Evolutionary conservation across 83 land plant species (phyloP), one percentile per base, ranked within the genome.

Genomic region (Thuja plicata): DNA sequence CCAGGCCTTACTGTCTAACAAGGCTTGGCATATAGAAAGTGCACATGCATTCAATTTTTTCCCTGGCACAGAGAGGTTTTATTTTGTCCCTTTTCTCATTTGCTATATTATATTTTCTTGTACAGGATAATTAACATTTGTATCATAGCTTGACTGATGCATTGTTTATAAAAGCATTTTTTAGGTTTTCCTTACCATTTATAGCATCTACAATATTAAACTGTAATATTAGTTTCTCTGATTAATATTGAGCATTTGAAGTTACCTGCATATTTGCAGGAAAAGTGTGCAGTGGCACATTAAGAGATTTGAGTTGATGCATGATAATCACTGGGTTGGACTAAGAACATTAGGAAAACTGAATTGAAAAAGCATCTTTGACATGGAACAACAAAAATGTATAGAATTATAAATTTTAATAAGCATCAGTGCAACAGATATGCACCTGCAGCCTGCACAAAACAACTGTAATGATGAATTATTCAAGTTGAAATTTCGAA

Each of bases 21-120:
- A 95, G 84, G 90, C 91, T 21, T 98, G 99, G 99, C 95, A 95
- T 89, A 89, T 98, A 89, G 92, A 95, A 8, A 92, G 93, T 90
- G 99, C 94, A 71, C 95, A 96, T 90, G 99, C 98, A 38, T 98
- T 93, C 92, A 98, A 98, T 90, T 95, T 98, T 91, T 98, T 98
- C 87, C 99, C 99, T 77, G 99, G 99, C 54, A 98, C 99, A 13
- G 92, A 98, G 79, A 98, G 99, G 99, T 97, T 91, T 16, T 54
- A 1, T 54, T 54, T 54, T 16, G 10, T 86, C 24, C 19, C 80
- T 85, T 84, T 34, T 38, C 30, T 46, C 37, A 13, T 55, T 89
- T 54, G 1, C 46, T 84, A 35, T 32, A 52, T 8, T 79, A 13
- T 60, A 76, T 34, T 88, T 46, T 87, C 89, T 19, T 71, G 35